These are phyloP conservation scores for Eutrema japonicum DNA, from an alignment of 345 rosid genomes.

Conservation along the genomic window DNA sequence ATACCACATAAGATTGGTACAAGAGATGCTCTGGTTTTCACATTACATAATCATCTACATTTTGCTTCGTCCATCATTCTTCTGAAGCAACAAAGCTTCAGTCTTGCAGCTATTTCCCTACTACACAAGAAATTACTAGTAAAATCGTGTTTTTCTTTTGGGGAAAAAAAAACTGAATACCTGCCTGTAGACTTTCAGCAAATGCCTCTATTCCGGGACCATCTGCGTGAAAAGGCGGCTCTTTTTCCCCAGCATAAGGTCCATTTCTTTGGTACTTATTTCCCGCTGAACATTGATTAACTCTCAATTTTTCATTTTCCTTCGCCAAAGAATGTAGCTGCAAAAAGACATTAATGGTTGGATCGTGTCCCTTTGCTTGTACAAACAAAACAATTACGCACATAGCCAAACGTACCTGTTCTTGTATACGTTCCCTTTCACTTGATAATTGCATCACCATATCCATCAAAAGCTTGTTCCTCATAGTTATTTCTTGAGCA, in stretches of 20 bases:
- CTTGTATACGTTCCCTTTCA: slow-evolving; percentile 81
- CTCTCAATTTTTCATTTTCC: slow-evolving; percentile 57
- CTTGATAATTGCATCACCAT: slow-evolving; percentile 65
- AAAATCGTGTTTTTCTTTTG: background rate
- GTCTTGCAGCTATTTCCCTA: background rate
- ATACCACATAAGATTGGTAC: slow-evolving; percentile 30
- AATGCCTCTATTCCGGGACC: slow-evolving; percentile 46
- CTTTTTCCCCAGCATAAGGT: slow-evolving; percentile 42
- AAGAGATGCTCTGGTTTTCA: slow-evolving; percentile 8
- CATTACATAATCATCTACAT: background rate
- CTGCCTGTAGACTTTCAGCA: slow-evolving; percentile 55
- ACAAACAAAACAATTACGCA: slow-evolving; percentile 1
- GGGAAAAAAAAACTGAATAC: slow-evolving; percentile 44
- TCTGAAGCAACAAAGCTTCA: slow-evolving; percentile 10
- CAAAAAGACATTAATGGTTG: slow-evolving; percentile 35
- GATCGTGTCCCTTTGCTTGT: slow-evolving; percentile 10
- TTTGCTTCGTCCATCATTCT: slow-evolving; percentile 10
- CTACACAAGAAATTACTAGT: slow-evolving; percentile 8
- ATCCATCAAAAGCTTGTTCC: slow-evolving; percentile 71
- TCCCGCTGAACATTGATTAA: slow-evolving; percentile 48
- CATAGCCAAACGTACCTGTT: slow-evolving; percentile 57
- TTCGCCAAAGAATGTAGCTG: slow-evolving; percentile 63
- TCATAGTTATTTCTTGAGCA: slow-evolving; percentile 64
- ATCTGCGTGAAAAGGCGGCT: slow-evolving; percentile 36
- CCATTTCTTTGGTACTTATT: slow-evolving; percentile 27